Evolutionary conservation across 495 filamentous ascomycete species (phyloP).

Genomic region (Hyaloscypha finlandica): DNA sequence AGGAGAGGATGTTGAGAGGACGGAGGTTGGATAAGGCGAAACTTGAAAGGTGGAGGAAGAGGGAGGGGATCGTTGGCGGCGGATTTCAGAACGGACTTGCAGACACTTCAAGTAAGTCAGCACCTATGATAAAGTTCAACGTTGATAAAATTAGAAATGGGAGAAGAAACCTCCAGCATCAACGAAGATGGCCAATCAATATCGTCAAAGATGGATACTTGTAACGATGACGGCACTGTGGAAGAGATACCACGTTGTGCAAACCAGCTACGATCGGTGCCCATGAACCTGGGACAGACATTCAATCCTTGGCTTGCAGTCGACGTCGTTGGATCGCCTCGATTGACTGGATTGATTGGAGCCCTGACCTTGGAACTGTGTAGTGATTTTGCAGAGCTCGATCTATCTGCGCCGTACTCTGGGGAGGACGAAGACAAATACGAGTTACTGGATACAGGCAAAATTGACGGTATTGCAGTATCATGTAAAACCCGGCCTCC

Average conservation of each 20-base stretch:
- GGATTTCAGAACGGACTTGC: background rate
- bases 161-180: too few species aligned
- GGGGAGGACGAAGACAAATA: background rate
- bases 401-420: background rate
- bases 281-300: background rate
- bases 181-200: too few species aligned
- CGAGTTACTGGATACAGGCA: too few species aligned
- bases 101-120: too few species aligned
- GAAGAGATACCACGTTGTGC: background rate
- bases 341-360: constrained; percentile 2
- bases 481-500: too few species aligned
- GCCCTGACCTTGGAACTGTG: background rate
- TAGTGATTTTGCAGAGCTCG: background rate
- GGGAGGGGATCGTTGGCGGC: background rate
- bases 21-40: background rate
- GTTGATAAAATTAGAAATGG: too few species aligned
- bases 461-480: too few species aligned
- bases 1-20: background rate
- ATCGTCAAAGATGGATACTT: background rate
- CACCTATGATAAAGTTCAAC: too few species aligned
- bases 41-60: background rate
- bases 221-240: background rate
- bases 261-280: background rate
- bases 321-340: background rate
- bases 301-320: background rate